Percentiles rank a stretch among this genome's conserved stretches.
These are phyloP conservation scores for Trebouxia sp. DNA, from an alignment of 139 green algal genomes.

Conservation along the genomic window DNA sequence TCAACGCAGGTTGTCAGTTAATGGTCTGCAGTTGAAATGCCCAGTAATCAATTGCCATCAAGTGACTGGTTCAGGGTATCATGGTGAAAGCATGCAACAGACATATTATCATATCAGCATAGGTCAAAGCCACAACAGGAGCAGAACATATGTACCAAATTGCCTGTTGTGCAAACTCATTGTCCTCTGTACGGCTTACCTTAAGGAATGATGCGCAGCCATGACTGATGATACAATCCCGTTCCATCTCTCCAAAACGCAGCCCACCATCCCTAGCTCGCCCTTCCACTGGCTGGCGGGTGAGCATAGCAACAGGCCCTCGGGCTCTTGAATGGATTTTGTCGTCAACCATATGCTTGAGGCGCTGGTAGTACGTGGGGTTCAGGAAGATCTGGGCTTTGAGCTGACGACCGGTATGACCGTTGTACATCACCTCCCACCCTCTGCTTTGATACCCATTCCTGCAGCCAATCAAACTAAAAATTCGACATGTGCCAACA, in stretches of 20 bases:
- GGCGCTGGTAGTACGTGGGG: conserved; percentile 99
- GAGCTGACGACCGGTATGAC: conserved; percentile 84
- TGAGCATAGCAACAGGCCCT: conserved; percentile 94
- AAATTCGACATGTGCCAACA: background rate
- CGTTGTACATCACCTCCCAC: conserved; percentile 97
- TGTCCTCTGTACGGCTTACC: conserved; percentile 41
- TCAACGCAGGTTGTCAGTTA: background rate
- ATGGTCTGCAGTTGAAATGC: no score
- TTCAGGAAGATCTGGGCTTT: conserved; percentile 89
- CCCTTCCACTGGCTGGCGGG: conserved; percentile 95
- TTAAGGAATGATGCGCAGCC: conserved; percentile 83
- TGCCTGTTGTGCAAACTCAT: no score
- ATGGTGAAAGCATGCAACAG: no score
- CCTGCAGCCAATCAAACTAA: conserved; percentile 52
- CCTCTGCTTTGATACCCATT: conserved; percentile 84
- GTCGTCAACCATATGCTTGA: conserved; percentile 99
- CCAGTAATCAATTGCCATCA: no score
- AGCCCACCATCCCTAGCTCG: conserved; percentile 93
- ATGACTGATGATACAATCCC: conserved; percentile 97
- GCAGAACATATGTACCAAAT: background rate
- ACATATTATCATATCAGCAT: no score
- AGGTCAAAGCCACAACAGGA: background rate
- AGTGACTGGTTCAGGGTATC: no score
- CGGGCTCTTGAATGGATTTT: conserved; percentile 92
- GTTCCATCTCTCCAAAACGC: conserved; percentile 98